Evolutionary conservation across 371 early-diverging fungal genomes (phyloP), one percentile per base, ranked within the genome.

Genomic region (Mucor circinelloides): DNA sequence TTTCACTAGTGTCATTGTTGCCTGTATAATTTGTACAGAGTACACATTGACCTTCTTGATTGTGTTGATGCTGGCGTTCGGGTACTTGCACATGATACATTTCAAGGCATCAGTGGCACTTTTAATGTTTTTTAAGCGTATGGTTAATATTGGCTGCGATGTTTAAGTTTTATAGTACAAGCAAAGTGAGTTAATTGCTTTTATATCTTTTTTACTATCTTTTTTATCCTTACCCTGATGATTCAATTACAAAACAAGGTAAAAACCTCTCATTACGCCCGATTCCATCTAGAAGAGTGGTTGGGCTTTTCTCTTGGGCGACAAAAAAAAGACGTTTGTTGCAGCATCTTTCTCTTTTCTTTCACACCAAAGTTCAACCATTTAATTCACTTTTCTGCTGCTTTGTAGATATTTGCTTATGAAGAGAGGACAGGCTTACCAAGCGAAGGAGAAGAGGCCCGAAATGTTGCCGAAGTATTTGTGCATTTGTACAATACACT

Each of bases 341-440:
- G 69, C 64, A 59, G 64, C 58, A 27, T 68, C 32, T 59, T 59
- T 68, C n/a, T 64, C 38, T 34, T 69, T 69, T 64, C 59, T 64
- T 64, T 69, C 65, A 30, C 70, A 70, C 58, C 66, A 61, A 61
- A 58, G 48, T 30, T 32, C 30, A 27, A 60, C 42, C 25, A 36
- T 66, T 58, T 48, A 58, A 52, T 50, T 66, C 52, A 59, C 13
- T 28, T 58, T 58, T 28, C 52, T 59, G 44, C 56, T 31, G n/a
- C n/a, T n/a, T n/a, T n/a, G n/a, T 63, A 63, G 30, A 40, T 63
- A 40, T 55, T n/a, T n/a, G n/a, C n/a, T n/a, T n/a, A n/a, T n/a
- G n/a, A n/a, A n/a, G n/a, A n/a, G n/a, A 63, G 55, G 27, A 55
- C 42, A 52, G 31, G 34, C 64, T 64, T 64, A 69, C 60, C 69